These are phyloP conservation scores for Boletus rubropictus DNA, from an alignment of 768 basidiomycete species.

Conservation along the genomic window DNA sequence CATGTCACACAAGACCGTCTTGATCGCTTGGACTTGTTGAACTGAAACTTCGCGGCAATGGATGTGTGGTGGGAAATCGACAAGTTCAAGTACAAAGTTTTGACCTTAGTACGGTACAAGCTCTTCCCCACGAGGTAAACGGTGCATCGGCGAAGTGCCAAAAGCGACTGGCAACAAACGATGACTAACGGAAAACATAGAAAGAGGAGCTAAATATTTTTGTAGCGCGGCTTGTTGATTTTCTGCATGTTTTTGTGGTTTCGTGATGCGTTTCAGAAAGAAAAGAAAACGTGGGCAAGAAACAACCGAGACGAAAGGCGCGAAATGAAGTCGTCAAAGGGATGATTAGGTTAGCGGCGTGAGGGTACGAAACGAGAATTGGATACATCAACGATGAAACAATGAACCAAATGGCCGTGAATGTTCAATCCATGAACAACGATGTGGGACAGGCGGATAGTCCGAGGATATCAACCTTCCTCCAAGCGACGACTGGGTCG, in stretches of 20 bases:
- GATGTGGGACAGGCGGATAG: conserved; percentile 25
- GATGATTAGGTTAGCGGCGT: conserved; percentile 32
- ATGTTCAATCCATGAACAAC: conserved; percentile 37
- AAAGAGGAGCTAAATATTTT: conserved; percentile 43
- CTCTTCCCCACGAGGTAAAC: conserved; percentile 7
- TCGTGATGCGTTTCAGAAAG: conserved; percentile 26
- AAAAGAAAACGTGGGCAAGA: conserved; percentile 35
- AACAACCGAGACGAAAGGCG: conserved; percentile 32
- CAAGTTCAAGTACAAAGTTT: conserved; percentile 13
- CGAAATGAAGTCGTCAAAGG: conserved; percentile 35
- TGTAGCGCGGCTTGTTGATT: conserved; percentile 34
- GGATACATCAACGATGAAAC: conserved; percentile 30
- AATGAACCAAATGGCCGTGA: conserved; percentile 22
- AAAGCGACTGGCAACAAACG: conserved; percentile 15
- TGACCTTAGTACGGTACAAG: conserved; percentile 15
- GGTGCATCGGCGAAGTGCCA: conserved; percentile 7
- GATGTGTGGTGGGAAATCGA: conserved; percentile 5
- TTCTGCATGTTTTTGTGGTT: conserved; percentile 36
- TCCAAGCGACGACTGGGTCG: conserved; percentile 25
- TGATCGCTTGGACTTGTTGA: no score
- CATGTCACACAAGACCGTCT: not conserved
- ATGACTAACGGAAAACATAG: conserved; percentile 28
- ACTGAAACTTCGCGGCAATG: no score
- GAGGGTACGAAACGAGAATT: conserved; percentile 28
- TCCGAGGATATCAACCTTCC: conserved; percentile 30